Base-by-base conservation (phyloP, 306 rosid genomes). In the Cyclanthera cordifolia region DNA sequence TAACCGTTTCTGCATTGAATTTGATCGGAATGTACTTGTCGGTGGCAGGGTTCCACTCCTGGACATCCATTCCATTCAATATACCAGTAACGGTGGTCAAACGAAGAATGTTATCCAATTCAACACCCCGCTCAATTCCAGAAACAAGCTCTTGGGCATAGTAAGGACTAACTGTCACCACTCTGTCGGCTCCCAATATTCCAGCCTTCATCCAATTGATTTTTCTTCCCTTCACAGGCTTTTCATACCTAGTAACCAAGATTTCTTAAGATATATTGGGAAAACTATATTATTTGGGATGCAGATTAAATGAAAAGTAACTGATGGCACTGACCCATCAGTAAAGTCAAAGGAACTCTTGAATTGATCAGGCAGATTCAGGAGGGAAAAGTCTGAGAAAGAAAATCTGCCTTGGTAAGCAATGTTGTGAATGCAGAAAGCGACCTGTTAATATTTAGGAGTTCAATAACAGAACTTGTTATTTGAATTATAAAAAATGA, bases 341-440 rank as follows among this genome's bases (percentile, higher is more conserved):
- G 74, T 45, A 64, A 82, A 82, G 75, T 82, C 86, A 12, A 82
- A 79, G 68, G 86, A 82, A 60, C 83, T 60, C 73, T 48, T 79
- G 72, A 82, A 70, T 25, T 39, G 55, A 34, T 71, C 75, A 4
- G 86, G 81, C 73, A 82, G 67, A 67, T 73, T 58, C 75, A 82
- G 79, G 43, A 66, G 55, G 27, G 78, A 24, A 55, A 76, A 82
- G 71, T 82, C 86, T 5, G 74, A 30, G 47, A 59, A 59, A 30
- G 67, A 37, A 76, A 82, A 82, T 82, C 86, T 59, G 27, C 86
- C 86, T 72, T 82, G 86, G 69, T 82, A 82, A 50, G 86, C 83
- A 73, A 82, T 82, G 65, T 82, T 82, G 77, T 82, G 86, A 72
- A 82, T 82, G 66, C 86, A 82, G 48, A 82, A 79, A 19, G 69